Evolutionary conservation across 495 filamentous ascomycete species (phyloP).

Genomic region (Penicillium ochrochloron): DNA sequence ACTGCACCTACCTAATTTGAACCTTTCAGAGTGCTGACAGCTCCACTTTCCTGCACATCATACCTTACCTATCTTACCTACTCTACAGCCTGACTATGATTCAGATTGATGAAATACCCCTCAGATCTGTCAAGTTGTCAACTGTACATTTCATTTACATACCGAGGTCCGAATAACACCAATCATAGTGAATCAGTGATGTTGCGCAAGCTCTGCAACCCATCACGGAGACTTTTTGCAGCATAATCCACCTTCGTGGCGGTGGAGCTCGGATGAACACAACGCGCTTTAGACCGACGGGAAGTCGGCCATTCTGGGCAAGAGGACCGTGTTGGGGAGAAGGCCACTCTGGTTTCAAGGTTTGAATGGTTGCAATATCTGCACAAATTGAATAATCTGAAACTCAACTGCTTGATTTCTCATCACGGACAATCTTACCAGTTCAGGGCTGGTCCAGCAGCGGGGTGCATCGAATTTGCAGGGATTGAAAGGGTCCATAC

Average conservation of each 20-base stretch:
- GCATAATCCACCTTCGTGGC: background rate
- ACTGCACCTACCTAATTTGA: background rate
- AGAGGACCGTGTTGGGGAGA: slow-evolving; percentile 24
- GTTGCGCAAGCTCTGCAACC: background rate
- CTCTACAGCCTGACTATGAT: background rate
- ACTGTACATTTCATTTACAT: background rate
- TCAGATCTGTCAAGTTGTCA: background rate
- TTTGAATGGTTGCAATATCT: background rate
- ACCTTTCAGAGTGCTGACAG: slow-evolving; percentile 13
- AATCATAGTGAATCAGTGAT: background rate
- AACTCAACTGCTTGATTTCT: slow-evolving; percentile 13
- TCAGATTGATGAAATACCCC: background rate
- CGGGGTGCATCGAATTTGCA: background rate
- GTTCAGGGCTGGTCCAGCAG: slow-evolving; percentile 7
- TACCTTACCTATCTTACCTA: background rate
- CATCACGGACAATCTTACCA: slow-evolving; percentile 26
- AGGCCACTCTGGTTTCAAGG: background rate
- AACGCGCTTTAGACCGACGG: slow-evolving; percentile 30
- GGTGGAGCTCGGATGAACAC: slow-evolving; percentile 33
- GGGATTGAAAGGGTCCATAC: slow-evolving; percentile 5
- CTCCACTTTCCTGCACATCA: slow-evolving; percentile 22
- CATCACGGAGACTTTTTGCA: slow-evolving; percentile 13
- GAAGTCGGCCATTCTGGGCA: slow-evolving; percentile 34
- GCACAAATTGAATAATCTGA: slow-evolving; percentile 10
- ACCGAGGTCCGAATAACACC: background rate